Evolutionary conservation across 2,329 filamentous ascomycete genomes (phyloP).

Genomic region (Chalara sp.): DNA sequence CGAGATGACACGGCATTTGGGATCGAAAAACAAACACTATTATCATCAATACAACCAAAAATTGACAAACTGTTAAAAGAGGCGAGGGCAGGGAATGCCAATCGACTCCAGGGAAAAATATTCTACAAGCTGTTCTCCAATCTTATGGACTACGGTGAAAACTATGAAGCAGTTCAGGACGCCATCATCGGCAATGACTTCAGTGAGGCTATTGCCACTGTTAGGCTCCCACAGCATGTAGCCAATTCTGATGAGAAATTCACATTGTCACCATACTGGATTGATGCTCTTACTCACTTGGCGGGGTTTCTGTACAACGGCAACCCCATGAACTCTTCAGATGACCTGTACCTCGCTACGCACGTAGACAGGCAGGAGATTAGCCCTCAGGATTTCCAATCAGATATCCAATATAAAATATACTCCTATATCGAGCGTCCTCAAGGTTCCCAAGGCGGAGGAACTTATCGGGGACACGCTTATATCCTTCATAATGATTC

Average conservation of each 20-base stretch:
- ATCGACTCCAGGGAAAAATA: not conserved
- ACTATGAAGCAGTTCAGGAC: conserved; percentile 24
- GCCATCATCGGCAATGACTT: conserved; percentile 18
- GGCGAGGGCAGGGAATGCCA: not conserved
- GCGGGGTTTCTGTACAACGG: conserved; percentile 53
- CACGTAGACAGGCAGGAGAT: conserved; percentile 47
- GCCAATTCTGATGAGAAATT: conserved; percentile 22
- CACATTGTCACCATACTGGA: conserved; percentile 48
- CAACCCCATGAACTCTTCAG: conserved; percentile 44
- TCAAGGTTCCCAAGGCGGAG: not conserved
- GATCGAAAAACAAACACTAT: not conserved
- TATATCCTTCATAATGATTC: not conserved
- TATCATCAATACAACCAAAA: not conserved
- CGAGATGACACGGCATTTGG: not conserved
- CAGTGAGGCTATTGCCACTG: conserved; percentile 18
- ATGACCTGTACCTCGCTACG: conserved; percentile 49
- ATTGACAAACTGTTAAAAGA: not conserved
- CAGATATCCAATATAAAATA: not conserved
- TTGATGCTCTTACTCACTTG: conserved; percentile 49
- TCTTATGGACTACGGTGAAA: conserved; percentile 21
- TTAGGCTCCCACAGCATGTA: conserved; percentile 9
- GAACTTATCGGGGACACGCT: not conserved
- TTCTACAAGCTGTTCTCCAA: conserved; percentile 24
- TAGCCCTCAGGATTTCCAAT: not conserved
- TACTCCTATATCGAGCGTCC: not conserved